Conservation (phyloP, 2,329 filamentous ascomycete species). For the Ophiostoma sp. region DNA sequence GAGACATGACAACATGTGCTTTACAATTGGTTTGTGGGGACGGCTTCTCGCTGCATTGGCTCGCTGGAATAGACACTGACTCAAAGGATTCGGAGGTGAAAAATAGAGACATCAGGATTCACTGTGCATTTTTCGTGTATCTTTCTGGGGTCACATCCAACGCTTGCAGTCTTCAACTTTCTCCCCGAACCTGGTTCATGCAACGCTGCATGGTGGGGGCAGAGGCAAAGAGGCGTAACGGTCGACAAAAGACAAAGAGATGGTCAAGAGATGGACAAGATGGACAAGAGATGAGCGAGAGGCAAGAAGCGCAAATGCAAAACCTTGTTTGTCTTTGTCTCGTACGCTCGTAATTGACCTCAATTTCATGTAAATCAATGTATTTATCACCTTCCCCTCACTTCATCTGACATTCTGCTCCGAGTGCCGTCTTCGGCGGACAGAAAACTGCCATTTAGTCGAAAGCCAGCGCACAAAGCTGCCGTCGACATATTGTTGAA, state of each 20-base stretch:
- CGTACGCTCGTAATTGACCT: neutral
- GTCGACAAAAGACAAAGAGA: too few relatives aligned
- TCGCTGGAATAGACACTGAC: neutral
- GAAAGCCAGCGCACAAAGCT: too few relatives aligned
- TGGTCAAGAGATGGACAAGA: neutral
- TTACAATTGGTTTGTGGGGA: neutral
- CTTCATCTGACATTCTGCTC: neutral
- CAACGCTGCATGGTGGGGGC: neutral
- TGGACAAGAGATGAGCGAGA: neutral
- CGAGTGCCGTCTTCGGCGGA: neutral
- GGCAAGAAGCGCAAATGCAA: neutral
- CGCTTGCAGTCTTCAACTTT: neutral
- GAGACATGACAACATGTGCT: neutral
- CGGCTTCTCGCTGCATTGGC: neutral
- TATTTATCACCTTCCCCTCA: neutral
- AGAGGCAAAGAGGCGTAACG: neutral
- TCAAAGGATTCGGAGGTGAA: neutral
- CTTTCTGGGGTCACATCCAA: neutral
- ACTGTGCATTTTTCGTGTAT: neutral
- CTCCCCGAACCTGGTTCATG: neutral
- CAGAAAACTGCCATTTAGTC: neutral
- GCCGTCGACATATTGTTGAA: neutral
- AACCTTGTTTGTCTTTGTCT: neutral
- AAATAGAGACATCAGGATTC: neutral
- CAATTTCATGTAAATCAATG: neutral